Evolutionary conservation across 1,284 basidiomycete genomes (phyloP).

Genomic region (Cryptococcus jaspeensis): DNA sequence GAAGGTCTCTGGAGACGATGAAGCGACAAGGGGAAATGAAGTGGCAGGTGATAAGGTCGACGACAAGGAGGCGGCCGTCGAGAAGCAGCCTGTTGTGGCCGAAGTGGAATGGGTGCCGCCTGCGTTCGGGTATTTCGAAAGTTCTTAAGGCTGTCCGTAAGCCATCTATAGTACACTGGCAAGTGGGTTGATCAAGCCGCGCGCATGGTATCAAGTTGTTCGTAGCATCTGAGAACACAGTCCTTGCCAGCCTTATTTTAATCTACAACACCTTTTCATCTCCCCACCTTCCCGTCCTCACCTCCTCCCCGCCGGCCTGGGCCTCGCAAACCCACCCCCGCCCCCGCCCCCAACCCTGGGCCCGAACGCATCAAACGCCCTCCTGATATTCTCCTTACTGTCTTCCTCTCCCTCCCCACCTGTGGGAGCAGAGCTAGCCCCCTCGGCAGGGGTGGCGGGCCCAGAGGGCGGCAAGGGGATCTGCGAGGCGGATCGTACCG

Average conservation of each 20-base stretch:
- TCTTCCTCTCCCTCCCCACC: conserved; percentile 31
- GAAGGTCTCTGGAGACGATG: too few species aligned
- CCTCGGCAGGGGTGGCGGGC: conserved; percentile 26
- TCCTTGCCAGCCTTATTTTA: not conserved
- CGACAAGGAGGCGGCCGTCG: too few species aligned
- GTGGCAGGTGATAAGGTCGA: too few species aligned
- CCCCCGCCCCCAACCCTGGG: conserved; percentile 42
- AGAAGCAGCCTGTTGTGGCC: too few species aligned
- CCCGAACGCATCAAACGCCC: conserved; percentile 50
- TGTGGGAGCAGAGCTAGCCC: not conserved
- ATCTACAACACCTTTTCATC: not conserved
- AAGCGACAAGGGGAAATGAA: too few species aligned
- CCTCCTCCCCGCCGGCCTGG: conserved; percentile 44
- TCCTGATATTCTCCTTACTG: conserved; percentile 39
- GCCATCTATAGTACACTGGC: too few species aligned
- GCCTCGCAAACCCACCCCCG: conserved; percentile 43
- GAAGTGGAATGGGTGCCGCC: too few species aligned
- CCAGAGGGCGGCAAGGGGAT: conserved; percentile 31
- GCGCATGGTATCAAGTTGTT: too few species aligned
- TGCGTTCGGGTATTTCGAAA: too few species aligned
- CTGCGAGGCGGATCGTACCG: conserved; percentile 23
- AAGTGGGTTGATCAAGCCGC: too few species aligned
- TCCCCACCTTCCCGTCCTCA: not conserved
- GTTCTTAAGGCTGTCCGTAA: too few species aligned
- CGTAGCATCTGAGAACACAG: not conserved